phyloP scores from a whole-genome alignment of 768 basidiomycete species.

The Suillus subluteus region DNA sequence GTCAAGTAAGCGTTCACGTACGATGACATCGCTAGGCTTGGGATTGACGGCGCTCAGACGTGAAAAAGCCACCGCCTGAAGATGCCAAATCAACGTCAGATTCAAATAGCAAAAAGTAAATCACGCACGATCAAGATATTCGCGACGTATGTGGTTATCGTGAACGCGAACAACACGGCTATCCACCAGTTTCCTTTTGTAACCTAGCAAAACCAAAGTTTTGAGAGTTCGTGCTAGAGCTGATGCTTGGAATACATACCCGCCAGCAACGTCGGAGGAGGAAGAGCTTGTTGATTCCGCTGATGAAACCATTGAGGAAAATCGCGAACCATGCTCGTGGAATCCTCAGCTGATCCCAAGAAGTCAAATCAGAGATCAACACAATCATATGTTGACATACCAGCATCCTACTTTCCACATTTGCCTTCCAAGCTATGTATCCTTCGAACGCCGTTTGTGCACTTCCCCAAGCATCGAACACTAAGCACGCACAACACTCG shows the following conservation, averaged over 20 bases:
- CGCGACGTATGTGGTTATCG: conserved; percentile 38
- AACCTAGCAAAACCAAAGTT: conserved; percentile 35
- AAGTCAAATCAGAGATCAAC: conserved; percentile 14
- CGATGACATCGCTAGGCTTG: background rate
- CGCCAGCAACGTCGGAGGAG: conserved; percentile 57
- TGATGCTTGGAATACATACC: conserved; percentile 30
- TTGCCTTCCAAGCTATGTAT: conserved; percentile 46
- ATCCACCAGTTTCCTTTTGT: conserved; percentile 43
- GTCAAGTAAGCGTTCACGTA: background rate
- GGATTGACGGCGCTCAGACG: background rate
- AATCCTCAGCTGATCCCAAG: conserved; percentile 24
- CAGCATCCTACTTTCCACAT: conserved; percentile 37
- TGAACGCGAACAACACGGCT: conserved; percentile 37
- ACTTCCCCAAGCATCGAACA: conserved; percentile 21
- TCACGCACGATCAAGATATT: conserved; percentile 42
- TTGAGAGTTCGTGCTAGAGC: background rate
- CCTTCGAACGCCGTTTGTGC: conserved; percentile 45
- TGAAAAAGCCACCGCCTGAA: background rate
- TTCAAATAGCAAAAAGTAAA: background rate
- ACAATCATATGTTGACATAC: conserved; percentile 26
- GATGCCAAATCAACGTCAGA: background rate
- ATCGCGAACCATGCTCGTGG: conserved; percentile 48
- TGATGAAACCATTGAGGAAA: conserved; percentile 52
- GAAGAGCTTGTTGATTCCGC: conserved; percentile 50
- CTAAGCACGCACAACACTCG: conserved; percentile 1